These are phyloP conservation scores for Neurospora sp. DNA, from an alignment of 495 filamentous ascomycete genomes.

Conservation along the genomic window DNA sequence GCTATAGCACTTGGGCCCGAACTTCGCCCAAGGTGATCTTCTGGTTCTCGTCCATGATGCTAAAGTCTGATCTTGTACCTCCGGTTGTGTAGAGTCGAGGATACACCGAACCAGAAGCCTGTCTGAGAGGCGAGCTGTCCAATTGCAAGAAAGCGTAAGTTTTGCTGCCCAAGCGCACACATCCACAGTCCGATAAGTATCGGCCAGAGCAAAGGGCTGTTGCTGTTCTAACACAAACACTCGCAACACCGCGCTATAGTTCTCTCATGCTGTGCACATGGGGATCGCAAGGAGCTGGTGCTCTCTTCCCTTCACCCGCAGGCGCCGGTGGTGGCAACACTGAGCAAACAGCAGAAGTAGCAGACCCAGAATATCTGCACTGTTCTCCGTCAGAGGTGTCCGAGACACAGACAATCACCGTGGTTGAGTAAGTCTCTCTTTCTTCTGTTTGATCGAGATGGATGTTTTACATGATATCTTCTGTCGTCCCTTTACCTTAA, in stretches of 20 bases:
- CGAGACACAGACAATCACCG: constrained; percentile 24
- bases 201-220: background rate
- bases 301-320: constrained; percentile 27
- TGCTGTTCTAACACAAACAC: background rate
- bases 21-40: background rate
- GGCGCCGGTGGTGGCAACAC: background rate
- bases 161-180: background rate
- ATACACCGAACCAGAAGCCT: constrained; percentile 21
- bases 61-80: background rate
- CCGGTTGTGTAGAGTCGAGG: constrained; percentile 17
- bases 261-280: constrained; percentile 55
- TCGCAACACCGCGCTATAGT: constrained; percentile 22
- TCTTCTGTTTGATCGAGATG: background rate
- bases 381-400: constrained; percentile 32
- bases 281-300: constrained; percentile 50
- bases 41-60: background rate
- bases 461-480: background rate
- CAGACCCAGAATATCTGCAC: constrained; percentile 23
- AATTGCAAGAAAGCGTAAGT: constrained; percentile 21
- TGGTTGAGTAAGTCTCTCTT: constrained; percentile 51
- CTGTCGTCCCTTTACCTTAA: background rate
- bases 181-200: background rate
- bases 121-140: constrained; percentile 21
- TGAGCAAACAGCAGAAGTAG: background rate
- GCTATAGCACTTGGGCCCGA: background rate